Percentiles rank a stretch among this genome's conserved stretches.
These are phyloP conservation scores for Xerocomus brunneocitrinus DNA, from an alignment of 768 basidiomycete species.

Conservation along the genomic window DNA sequence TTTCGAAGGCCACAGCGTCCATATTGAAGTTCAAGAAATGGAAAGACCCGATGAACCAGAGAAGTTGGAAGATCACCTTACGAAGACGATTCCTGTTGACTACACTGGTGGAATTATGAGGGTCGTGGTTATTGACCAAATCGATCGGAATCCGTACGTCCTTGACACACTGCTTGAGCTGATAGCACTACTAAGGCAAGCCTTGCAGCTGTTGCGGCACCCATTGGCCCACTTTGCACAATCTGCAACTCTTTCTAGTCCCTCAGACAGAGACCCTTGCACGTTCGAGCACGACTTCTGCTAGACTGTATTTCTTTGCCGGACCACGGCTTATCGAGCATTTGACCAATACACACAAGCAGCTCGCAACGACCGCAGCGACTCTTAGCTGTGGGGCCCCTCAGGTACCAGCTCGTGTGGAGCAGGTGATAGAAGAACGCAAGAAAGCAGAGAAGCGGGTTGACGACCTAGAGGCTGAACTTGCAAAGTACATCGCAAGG, in stretches of 20 bases:
- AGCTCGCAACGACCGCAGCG: slow-evolving; percentile 52
- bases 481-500: slow-evolving; percentile 47
- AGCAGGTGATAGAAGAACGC: slow-evolving; percentile 62
- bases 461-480: slow-evolving; percentile 63
- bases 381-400: slow-evolving; percentile 64
- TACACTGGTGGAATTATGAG: slow-evolving; percentile 75
- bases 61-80: slow-evolving; percentile 41
- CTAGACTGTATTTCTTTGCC: slow-evolving; percentile 76
- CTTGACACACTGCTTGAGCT: slow-evolving; percentile 5
- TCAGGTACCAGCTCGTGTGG: slow-evolving; percentile 64
- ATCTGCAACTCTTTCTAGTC: slow-evolving; percentile 66
- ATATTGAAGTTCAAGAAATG: slow-evolving; percentile 73
- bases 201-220: slow-evolving; percentile 70
- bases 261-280: slow-evolving; percentile 65
- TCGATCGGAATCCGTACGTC: slow-evolving; percentile 75
- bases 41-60: slow-evolving; percentile 34
- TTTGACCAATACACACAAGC: slow-evolving; percentile 52
- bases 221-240: slow-evolving; percentile 73
- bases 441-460: slow-evolving; percentile 64
- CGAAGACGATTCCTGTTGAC: slow-evolving; percentile 59
- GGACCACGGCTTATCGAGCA: slow-evolving; percentile 71
- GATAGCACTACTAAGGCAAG: neutral
- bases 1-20: slow-evolving; percentile 60
- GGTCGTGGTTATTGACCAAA: slow-evolving; percentile 76
- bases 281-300: slow-evolving; percentile 56